Conservation (phyloP, 208 protist species). For the Acanthamoeba divionensis region DNA sequence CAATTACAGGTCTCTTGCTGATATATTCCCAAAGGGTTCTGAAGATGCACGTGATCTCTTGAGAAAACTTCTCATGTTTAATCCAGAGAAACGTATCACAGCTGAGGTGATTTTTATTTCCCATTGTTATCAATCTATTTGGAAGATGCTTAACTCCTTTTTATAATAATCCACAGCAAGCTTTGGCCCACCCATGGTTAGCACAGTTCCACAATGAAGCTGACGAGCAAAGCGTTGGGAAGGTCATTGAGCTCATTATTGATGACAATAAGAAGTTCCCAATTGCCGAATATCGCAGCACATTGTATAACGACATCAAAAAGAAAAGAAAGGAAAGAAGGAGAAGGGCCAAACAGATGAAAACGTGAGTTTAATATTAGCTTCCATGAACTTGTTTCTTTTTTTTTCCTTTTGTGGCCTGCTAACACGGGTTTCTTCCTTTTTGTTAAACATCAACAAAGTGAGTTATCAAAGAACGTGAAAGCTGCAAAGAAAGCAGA, state of each 20-base stretch:
- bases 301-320: slow-evolving; percentile 80
- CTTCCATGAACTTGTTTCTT: not conserved
- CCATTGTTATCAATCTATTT: not conserved
- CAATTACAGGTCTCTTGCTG: not conserved
- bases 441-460: no score
- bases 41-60: slow-evolving; percentile 92
- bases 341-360: slow-evolving; percentile 8
- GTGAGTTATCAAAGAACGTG: slow-evolving; percentile 10
- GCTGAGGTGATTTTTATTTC: not conserved
- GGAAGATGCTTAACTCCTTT: not conserved
- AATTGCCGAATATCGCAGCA: slow-evolving; percentile 90
- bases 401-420: not conserved
- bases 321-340: slow-evolving; percentile 43
- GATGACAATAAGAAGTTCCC: slow-evolving; percentile 93
- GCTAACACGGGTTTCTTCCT: not conserved
- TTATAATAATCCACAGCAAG: not conserved
- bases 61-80: slow-evolving; percentile 92
- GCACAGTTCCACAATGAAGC: slow-evolving; percentile 59
- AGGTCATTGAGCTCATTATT: slow-evolving; percentile 88
- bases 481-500: not conserved
- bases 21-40: slow-evolving; percentile 89
- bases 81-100: slow-evolving; percentile 92
- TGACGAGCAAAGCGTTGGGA: slow-evolving; percentile 82
- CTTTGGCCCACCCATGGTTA: slow-evolving; percentile 29
- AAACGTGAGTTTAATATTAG: not conserved